Percentiles rank a stretch among this genome's conserved stretches.
These are phyloP conservation scores for Neohortaea acidophila DNA, from an alignment of 495 filamentous ascomycete species.

Conservation along the genomic window DNA sequence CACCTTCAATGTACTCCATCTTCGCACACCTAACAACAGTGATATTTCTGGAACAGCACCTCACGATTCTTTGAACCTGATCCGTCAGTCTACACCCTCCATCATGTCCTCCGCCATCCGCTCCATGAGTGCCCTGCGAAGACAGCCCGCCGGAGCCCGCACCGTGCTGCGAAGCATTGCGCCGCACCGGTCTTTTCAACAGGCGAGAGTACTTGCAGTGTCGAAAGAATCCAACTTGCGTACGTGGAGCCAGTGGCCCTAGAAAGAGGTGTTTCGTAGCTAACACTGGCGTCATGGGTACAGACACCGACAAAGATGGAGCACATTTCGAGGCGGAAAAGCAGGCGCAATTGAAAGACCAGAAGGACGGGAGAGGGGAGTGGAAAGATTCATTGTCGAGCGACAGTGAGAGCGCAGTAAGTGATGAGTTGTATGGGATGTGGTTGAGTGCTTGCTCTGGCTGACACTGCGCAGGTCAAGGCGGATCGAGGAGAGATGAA, in stretches of 20 bases:
- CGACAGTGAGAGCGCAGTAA: constrained; percentile 65
- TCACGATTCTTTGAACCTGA: too few relatives aligned
- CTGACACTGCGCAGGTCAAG: constrained; percentile 36
- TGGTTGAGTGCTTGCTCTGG: background rate
- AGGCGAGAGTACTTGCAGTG: constrained; percentile 12
- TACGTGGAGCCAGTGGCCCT: constrained; percentile 14
- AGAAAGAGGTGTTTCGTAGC: background rate
- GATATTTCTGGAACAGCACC: too few relatives aligned
- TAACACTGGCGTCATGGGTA: background rate
- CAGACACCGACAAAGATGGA: constrained; percentile 22
- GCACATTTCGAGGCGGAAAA: constrained; percentile 53
- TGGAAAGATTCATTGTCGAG: constrained; percentile 72
- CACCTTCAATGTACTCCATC: background rate
- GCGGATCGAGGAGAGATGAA: constrained; percentile 45
- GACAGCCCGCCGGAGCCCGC: background rate
- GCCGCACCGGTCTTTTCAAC: constrained; percentile 10
- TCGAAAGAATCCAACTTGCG: constrained; percentile 22
- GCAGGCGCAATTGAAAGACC: constrained; percentile 50
- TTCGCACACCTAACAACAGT: background rate
- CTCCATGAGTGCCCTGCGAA: constrained; percentile 6
- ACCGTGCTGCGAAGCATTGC: constrained; percentile 9
- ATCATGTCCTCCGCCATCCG: constrained; percentile 4
- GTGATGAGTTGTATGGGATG: constrained; percentile 4
- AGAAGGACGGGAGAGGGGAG: constrained; percentile 58
- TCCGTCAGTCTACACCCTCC: background rate